phyloP scores from a whole-genome alignment of 2,329 filamentous ascomycete genomes.

The Coniochaeta hoffmannii region DNA sequence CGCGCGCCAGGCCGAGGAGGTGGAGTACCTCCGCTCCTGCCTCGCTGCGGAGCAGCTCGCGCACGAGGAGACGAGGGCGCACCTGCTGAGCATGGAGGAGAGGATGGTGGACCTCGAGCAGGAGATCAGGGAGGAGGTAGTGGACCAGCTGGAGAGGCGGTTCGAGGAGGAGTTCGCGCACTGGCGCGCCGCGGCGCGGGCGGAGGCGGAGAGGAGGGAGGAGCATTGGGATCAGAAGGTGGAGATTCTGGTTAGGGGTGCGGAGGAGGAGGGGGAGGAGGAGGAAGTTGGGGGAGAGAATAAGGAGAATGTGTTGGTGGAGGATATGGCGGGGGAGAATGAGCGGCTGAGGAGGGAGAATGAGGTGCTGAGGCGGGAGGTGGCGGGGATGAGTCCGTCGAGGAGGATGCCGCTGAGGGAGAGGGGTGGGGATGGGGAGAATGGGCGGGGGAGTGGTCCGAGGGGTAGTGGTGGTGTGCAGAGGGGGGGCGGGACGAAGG shows the following conservation, averaged over 20 bases:
- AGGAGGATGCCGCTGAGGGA: constrained; percentile 50
- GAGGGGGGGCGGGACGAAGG: constrained; percentile 4
- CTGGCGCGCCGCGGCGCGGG: constrained; percentile 74
- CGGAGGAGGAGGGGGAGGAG: constrained; percentile 32
- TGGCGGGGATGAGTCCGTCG: constrained; percentile 54
- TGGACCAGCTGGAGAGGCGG: constrained; percentile 72
- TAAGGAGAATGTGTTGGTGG: constrained; percentile 55
- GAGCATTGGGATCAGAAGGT: constrained; percentile 81
- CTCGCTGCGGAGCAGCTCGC: constrained; percentile 64
- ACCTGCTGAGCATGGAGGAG: constrained; percentile 63
- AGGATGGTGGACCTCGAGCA: constrained; percentile 64
- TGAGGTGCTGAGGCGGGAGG: constrained; percentile 56
- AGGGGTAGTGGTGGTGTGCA: no score
- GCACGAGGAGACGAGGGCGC: constrained; percentile 64
- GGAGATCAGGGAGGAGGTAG: constrained; percentile 83
- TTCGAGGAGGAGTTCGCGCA: constrained; percentile 67
- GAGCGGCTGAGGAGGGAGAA: constrained; percentile 60
- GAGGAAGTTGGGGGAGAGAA: constrained; percentile 37
- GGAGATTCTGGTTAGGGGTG: constrained; percentile 49
- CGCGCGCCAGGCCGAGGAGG: constrained; percentile 68
- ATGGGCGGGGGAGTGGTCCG: constrained; percentile 19
- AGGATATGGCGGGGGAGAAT: constrained; percentile 65
- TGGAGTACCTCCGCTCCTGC: constrained; percentile 64
- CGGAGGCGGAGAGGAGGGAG: constrained; percentile 72
- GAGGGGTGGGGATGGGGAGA: constrained; percentile 21